These are phyloP conservation scores for Friedmanniomyces simplex DNA, from an alignment of 495 filamentous ascomycete species.

Conservation along the genomic window DNA sequence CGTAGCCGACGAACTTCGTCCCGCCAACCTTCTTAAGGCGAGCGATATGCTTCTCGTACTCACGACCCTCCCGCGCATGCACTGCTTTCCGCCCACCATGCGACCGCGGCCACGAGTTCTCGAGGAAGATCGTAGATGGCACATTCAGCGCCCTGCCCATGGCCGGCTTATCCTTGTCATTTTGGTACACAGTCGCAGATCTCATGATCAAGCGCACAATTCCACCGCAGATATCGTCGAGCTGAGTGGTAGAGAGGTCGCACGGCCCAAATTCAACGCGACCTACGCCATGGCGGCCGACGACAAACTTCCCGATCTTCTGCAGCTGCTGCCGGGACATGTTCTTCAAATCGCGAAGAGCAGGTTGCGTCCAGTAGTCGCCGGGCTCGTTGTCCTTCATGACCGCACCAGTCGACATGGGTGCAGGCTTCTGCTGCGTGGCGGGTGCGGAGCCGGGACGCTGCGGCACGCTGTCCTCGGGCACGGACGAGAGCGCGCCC, in stretches of 20 bases:
- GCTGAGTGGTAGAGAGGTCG: conserved; percentile 60
- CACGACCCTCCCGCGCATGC: conserved; percentile 44
- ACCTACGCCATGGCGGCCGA: conserved; percentile 74
- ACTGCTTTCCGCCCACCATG: conserved; percentile 46
- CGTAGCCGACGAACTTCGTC: conserved; percentile 72
- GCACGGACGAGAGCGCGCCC: conserved; percentile 68
- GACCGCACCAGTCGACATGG: not conserved
- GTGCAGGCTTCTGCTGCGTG: conserved; percentile 1
- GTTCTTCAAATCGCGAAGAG: conserved; percentile 54
- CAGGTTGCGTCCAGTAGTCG: conserved; percentile 77
- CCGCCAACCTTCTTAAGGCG: conserved; percentile 64
- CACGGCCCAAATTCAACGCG: conserved; percentile 71
- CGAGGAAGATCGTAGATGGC: conserved; percentile 69
- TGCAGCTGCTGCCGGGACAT: conserved; percentile 66
- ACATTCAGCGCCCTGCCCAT: conserved; percentile 84
- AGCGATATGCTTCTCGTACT: conserved; percentile 69
- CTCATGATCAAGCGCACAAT: conserved; percentile 67
- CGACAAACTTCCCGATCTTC: conserved; percentile 57
- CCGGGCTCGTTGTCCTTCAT: conserved; percentile 49
- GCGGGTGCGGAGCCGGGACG: conserved; percentile 26
- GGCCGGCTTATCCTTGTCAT: conserved; percentile 61
- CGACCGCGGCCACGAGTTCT: conserved; percentile 82
- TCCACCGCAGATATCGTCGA: conserved; percentile 59
- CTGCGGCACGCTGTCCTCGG: conserved; percentile 46
- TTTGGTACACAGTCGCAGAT: conserved; percentile 76